Base-by-base conservation (phyloP, 768 basidiomycete genomes). In the Boletus vinaceobasis region DNA sequence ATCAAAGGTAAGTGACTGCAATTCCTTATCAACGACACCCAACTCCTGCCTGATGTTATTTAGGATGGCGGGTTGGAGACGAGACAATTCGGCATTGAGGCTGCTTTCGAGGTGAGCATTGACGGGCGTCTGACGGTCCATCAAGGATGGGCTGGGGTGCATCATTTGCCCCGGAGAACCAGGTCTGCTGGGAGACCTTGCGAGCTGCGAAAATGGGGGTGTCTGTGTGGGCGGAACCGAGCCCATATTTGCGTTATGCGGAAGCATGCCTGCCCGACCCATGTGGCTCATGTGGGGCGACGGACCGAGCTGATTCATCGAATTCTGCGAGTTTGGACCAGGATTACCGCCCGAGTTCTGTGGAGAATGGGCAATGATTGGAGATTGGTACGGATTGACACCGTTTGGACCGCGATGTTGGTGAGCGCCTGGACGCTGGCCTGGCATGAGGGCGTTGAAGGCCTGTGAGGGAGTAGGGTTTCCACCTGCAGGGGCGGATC, bases 321-420 rank as follows among this genome's bases (percentile, higher is more conserved):
- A 73, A 43, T 74, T 68, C 59, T 68, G 62, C 7, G 60, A 67
- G 46, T 60, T 71, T 27, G 70, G 70, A 23, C 62, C 65, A 4
- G 66, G 14, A 27, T 72, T 75, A 8, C 63, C 65, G 29, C 70
- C 70, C 8, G 65, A 65, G 43, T 78, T 78, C 57, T 84, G 84
- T 0, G 83, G 80, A 4, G 85, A 84, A 48, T 80, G 78, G 2
- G 83, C 75, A 70, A 87, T 84, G 2, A 80, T 84, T 5, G 86
- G 86, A 21, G 85, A 86, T 39, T 79, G 83, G 67, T 83, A 87
- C 9, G 80, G 79, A 52, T 71, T 61, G 14, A 71, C 57, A 14
- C 79, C 82, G 51, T 80, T 79, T 19, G 77, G 73, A 4, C 63
- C 69, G 23, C 78, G 79, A 56, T 77, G 79, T 56, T 71, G 79